Base-by-base conservation (phyloP, 2,329 filamentous ascomycete genomes). In the Neofusicoccum kwambonambiense region DNA sequence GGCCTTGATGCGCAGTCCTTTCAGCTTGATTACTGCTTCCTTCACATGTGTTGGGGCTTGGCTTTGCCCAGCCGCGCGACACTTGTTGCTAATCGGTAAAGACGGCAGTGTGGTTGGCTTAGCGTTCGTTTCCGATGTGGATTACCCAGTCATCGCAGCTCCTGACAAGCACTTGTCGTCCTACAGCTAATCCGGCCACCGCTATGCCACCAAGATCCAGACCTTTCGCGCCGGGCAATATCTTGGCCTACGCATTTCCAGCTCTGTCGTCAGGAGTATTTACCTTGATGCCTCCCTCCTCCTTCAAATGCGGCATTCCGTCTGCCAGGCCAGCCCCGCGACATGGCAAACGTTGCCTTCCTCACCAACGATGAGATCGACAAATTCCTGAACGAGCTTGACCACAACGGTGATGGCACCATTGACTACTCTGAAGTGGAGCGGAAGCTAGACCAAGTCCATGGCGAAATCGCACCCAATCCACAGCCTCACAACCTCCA, bases 391-490 rank as follows among this genome's bases (percentile, higher is more conserved):
- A 76, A 84, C 65, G 81, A 83, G 35, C 74, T 87, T 3, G 84
- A 86, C 69, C 77, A 79, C 67, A 78, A 86, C 66, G 77, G 77
- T 19, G 80, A 86, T 70, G 84, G 84, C 12, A 75, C 74, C 68
- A 82, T 87, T 64, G 80, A 82, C 64, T 85, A 85, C 69, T 71
- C 72, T 62, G 84, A 86, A 67, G 69, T 86, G 35, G 83, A 85
- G 69, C 75, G 74, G 4, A 85, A 85, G 66, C 78, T 87, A 1
- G 82, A 86, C 45, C 72, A 82, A 44, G 81, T 84, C 1, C 81
- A 85, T 71, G 75, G 82, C 44, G 79, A 85, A 68, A 76, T 87
- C 57, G 78, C 79, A 4, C 81, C 83, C 0, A 77, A 81, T 61
- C 74, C 81, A 3, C 74, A 79, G 61, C 73, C 77, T 13, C 80